Evolutionary conservation across 192 early-diverging fungal species (phyloP).

Genomic region (Linnemannia elongata): DNA sequence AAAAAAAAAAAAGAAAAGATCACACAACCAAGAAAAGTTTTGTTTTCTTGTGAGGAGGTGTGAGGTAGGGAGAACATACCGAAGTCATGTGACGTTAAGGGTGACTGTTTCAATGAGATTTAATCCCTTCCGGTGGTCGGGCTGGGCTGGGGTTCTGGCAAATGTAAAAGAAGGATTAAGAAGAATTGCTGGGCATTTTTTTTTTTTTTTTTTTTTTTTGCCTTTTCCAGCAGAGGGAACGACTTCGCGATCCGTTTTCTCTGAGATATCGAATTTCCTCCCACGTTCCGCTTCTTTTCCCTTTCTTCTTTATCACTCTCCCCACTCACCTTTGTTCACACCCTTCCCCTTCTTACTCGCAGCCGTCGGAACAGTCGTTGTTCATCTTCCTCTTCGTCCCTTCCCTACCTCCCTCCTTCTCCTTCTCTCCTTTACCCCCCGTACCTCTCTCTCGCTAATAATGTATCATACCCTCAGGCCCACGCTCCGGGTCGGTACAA

Average conservation of each 20-base stretch:
- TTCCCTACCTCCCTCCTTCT: background rate
- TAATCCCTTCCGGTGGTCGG: too few relatives aligned
- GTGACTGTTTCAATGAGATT: background rate
- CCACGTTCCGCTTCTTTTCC: background rate
- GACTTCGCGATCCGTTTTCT: background rate
- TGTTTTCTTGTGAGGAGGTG: background rate
- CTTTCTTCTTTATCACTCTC: background rate
- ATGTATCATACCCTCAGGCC: constrained; percentile 47
- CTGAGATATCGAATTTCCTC: background rate
- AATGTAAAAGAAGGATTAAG: too few relatives aligned
- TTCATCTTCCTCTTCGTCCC: too few relatives aligned
- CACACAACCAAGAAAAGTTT: background rate
- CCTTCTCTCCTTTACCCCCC: background rate
- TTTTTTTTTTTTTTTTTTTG: background rate
- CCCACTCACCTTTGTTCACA: background rate
- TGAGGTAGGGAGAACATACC: background rate
- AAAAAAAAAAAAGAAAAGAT: constrained; percentile 17
- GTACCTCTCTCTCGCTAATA: background rate
- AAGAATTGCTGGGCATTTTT: background rate
- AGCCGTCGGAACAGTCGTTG: too few relatives aligned
- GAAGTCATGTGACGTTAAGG: background rate
- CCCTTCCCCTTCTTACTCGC: background rate
- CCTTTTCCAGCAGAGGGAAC: background rate
- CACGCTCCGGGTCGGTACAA: constrained; percentile 37
- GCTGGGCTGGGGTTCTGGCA: too few relatives aligned